Evolutionary conservation across 2,329 filamentous ascomycete genomes (phyloP).

Genomic region (Aspergillus sp.): DNA sequence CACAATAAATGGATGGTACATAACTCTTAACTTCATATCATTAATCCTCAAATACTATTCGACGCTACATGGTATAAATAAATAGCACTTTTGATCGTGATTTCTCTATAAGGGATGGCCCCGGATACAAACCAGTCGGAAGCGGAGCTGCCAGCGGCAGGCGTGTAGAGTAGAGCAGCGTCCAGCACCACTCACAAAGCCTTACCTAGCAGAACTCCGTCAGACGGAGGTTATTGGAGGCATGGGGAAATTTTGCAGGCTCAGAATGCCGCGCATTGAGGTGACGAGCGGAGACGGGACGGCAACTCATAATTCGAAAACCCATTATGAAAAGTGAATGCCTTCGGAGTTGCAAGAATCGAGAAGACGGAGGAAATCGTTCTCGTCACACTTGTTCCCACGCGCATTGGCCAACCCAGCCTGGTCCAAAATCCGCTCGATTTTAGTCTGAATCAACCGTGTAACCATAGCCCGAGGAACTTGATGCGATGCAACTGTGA

Average conservation of each 20-base stretch:
- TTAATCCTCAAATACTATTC: not conserved
- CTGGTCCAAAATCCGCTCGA: constrained; percentile 73
- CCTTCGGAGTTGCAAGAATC: constrained; percentile 58
- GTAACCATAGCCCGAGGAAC: constrained; percentile 74
- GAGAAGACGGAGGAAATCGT: constrained; percentile 76
- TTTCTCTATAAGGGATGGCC: not conserved
- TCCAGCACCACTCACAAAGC: constrained; percentile 6
- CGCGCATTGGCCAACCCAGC: constrained; percentile 75
- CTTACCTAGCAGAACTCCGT: not conserved
- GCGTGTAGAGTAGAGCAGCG: not conserved
- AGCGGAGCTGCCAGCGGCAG: not conserved
- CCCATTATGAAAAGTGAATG: constrained; percentile 12
- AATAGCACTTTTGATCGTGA: not conserved
- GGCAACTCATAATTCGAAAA: not conserved
- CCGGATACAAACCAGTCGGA: not conserved
- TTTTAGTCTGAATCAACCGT: constrained; percentile 74
- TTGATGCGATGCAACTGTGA: constrained; percentile 53
- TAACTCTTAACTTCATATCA: not conserved
- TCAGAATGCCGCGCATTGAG: not conserved
- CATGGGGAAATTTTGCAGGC: no score
- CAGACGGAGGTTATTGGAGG: not conserved
- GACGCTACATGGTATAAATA: not conserved
- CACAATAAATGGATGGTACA: no score
- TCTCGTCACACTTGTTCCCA: constrained; percentile 79
- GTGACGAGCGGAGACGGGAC: not conserved